Evolutionary conservation across 2,329 filamentous ascomycete genomes (phyloP), one percentile per base, ranked within the genome.

Genomic region (Colletotrichum eremochloae): DNA sequence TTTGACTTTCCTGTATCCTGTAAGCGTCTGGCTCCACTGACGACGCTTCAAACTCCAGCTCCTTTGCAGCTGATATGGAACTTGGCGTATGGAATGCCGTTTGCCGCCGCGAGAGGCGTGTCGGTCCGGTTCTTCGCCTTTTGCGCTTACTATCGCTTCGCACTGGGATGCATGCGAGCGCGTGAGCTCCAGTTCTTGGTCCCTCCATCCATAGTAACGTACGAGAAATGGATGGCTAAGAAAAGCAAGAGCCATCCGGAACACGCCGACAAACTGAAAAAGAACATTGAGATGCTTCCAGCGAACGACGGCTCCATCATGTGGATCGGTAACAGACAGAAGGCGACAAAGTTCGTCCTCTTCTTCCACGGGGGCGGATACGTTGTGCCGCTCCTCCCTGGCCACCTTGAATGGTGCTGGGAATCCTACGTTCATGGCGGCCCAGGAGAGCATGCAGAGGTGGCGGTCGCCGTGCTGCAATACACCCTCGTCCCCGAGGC

Each of bases 361-460:
- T 80, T 80, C 68, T 71, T 80, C 42, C 79, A 80, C 58, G 79
- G 79, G n/a, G 79, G 79, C 20, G 79, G 77, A 12, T 80, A 77
- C 71, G 63, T 76, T 14, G 65, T 76, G 1, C 77, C 78, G 2
- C 44, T 76, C 12, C 48, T 63, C 5, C 46, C 60, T 0, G 77
- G 76, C 0, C 78, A 80, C 50, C 53, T 80, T 1, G 75, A 77
- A 36, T 79, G 76, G 78, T 79, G 78, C 56, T 71, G 75, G 55
- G 73, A 76, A 11, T 72, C 76, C 1, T 80, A 77, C 42, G 55
- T 80, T 12, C 60, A 61, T 9, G 71, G 70, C 6, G 69, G 67
- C 2, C 44, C 62, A 0, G 72, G 68, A 2, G 65, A 63, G 7
- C 50, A 68, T 14, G 53, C 63, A 0, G 68, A 75, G 29, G 72